These are phyloP conservation scores for Alternaria tenuissima DNA, from an alignment of 2,329 filamentous ascomycete species.

Conservation along the genomic window DNA sequence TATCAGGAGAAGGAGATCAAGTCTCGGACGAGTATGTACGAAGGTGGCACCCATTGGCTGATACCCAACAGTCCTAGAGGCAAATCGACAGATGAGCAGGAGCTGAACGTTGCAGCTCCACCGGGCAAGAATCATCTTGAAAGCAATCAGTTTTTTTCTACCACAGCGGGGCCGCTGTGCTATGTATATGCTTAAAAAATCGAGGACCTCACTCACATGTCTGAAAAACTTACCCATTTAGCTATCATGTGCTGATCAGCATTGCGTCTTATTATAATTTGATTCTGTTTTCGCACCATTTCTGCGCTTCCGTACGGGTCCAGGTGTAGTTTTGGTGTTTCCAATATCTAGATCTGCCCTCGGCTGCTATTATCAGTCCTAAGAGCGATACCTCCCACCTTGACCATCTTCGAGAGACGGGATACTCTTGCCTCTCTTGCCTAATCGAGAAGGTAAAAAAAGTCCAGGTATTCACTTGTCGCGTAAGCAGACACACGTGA, in stretches of 20 bases:
- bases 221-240: neutral
- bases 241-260: neutral
- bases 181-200: conserved; percentile 40
- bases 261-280: neutral
- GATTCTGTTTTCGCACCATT: neutral
- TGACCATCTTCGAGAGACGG: neutral
- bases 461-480: neutral
- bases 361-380: neutral
- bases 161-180: conserved; percentile 43
- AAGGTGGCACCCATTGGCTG: conserved; percentile 56
- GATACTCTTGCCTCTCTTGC: neutral
- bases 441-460: neutral
- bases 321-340: neutral
- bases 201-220: too few relatives aligned
- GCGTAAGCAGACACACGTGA: conserved; percentile 12
- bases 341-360: neutral
- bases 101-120: conserved; percentile 37
- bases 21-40: conserved; percentile 42
- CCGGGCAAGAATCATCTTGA: conserved; percentile 30
- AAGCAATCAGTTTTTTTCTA: conserved; percentile 41
- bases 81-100: conserved; percentile 41
- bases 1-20: conserved; percentile 43
- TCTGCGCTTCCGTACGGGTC: neutral
- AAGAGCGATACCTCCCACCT: too few relatives aligned
- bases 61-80: conserved; percentile 53